Conservation (phyloP, 495 filamentous ascomycete species). For the Penicillium paxilli region DNA sequence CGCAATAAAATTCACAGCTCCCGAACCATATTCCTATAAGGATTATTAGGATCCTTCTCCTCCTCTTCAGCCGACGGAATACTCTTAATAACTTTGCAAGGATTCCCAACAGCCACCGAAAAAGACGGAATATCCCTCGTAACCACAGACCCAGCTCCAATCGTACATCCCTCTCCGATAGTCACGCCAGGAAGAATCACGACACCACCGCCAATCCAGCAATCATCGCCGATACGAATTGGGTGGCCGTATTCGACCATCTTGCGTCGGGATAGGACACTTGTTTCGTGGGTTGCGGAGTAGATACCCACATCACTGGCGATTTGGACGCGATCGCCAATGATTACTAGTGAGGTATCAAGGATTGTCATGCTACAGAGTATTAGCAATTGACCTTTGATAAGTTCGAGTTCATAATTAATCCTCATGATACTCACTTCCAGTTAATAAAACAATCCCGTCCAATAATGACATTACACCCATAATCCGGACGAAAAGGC, state of each 20-base stretch:
- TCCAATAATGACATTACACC: conserved; percentile 53
- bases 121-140: conserved; percentile 41
- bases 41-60: conserved; percentile 17
- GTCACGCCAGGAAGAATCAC: conserved; percentile 71
- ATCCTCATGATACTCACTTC: too few species aligned
- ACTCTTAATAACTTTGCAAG: conserved; percentile 19
- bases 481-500: conserved; percentile 55
- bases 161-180: conserved; percentile 42
- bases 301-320: conserved; percentile 70
- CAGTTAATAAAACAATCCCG: conserved; percentile 54
- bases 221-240: conserved; percentile 74
- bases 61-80: conserved; percentile 21
- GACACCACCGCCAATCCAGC: conserved; percentile 77
- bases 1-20: background rate
- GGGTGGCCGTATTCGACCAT: conserved; percentile 70
- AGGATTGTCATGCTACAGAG: conserved; percentile 31
- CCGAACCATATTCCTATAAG: conserved; percentile 9
- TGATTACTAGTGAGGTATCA: conserved; percentile 71
- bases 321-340: conserved; percentile 71
- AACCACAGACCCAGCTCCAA: conserved; percentile 46
- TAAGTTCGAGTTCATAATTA: too few species aligned
- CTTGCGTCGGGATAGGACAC: conserved; percentile 60
- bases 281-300: conserved; percentile 65
- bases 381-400: background rate
- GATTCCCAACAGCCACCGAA: conserved; percentile 38